Evolutionary conservation across 1,284 basidiomycete species (phyloP).

Genomic region (Ustilago sp.): DNA sequence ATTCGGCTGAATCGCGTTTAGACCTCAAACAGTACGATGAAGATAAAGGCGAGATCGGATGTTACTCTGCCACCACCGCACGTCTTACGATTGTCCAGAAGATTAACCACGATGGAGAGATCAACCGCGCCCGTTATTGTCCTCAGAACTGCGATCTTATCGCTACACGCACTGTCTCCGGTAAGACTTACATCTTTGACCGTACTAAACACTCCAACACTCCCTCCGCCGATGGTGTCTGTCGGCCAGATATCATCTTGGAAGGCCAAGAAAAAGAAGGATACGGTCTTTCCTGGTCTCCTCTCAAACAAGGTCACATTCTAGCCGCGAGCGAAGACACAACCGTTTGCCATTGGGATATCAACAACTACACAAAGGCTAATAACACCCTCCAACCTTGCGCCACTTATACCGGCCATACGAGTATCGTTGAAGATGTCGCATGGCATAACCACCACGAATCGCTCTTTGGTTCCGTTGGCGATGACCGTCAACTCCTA

Average conservation of each 20-base stretch:
- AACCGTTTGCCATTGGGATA: conserved; percentile 96
- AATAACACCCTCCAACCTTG: conserved; percentile 84
- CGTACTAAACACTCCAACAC: conserved; percentile 95
- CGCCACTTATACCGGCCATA: conserved; percentile 80
- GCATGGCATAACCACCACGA: conserved; percentile 92
- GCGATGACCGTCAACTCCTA: conserved; percentile 93
- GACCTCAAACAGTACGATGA: conserved; percentile 88
- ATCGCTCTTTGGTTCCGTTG: conserved; percentile 92
- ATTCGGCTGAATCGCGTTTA: conserved; percentile 76
- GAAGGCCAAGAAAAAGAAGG: conserved; percentile 93
- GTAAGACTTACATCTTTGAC: conserved; percentile 94
- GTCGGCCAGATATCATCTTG: conserved; percentile 89
- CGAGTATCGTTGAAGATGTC: conserved; percentile 81
- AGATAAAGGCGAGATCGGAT: conserved; percentile 77
- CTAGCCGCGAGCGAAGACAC: conserved; percentile 94
- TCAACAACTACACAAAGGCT: conserved; percentile 87
- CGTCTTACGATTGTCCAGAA: conserved; percentile 90
- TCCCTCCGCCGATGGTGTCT: conserved; percentile 81
- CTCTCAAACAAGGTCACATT: conserved; percentile 82
- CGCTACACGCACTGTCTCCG: conserved; percentile 90
- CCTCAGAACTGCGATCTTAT: conserved; percentile 97
- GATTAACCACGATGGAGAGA: conserved; percentile 96
- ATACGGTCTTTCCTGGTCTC: conserved; percentile 94
- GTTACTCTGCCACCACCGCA: conserved; percentile 76
- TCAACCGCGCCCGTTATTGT: conserved; percentile 98